Evolutionary conservation across 768 basidiomycete species (phyloP), one percentile per base, ranked within the genome.

Genomic region (Auriculariales sp.): DNA sequence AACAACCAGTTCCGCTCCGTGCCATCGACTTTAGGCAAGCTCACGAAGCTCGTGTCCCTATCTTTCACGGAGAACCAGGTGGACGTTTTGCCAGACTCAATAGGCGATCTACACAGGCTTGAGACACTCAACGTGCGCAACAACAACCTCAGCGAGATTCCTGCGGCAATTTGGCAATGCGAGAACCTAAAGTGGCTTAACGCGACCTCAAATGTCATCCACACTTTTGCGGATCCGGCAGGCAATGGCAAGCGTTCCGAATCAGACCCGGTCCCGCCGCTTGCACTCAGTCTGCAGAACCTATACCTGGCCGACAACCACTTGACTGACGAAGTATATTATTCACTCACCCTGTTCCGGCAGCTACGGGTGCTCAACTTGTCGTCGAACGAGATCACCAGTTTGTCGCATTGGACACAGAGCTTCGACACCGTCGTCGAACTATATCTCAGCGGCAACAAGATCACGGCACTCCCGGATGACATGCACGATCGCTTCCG

Each of bases 371-470:
- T 89, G 2, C 75, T 99, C 51, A 98, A 98, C 57, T 70, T 98
- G 17, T 89, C 87, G 25, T 98, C 95, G 70, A 99, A 99, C 64
- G 80, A 90, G 49, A 83, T 99, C 83, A 83, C 31, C 14, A 30
- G 11, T 11, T 11, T 47, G 5, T 29, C 17, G 17, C 19, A 29
- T 5, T 33, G 46, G 46, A 47, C 29, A 27, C 28, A 47, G 31
- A 47, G 28, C 31, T 27, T 30, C 15, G 46, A 54, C 32, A 65
- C 73, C 33, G 71, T 99, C 9, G 78, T 89, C 63, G 85, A 93
- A 65, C 67, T 99, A 29, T 98, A 95, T 61, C 71, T 98, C 3
- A 89, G 88, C 56, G 94, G 94, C n/a, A 98, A 97, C 68, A 86
- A 87, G 64, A 67, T 99, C 56, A 84, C 87, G 6, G 83, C 77